A percentile compares a stretch with the other conserved stretches of the same genome.
Evolutionary conservation across 1,284 basidiomycete species (phyloP).

Genomic region (Peniophora sp.): DNA sequence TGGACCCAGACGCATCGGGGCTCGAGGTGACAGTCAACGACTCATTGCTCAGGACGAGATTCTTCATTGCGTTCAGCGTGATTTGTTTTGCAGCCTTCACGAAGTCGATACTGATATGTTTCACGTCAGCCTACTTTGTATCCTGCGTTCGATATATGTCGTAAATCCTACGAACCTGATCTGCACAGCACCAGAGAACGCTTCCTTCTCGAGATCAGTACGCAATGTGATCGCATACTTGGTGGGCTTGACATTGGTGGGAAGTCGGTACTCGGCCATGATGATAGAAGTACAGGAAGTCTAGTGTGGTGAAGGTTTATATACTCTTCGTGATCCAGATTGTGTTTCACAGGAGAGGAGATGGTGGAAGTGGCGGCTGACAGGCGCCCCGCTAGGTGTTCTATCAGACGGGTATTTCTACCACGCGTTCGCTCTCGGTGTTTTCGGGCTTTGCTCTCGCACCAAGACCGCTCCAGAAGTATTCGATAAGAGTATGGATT

Average conservation of each 20-base stretch:
- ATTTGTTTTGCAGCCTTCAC: constrained; percentile 58
- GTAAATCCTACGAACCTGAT: constrained; percentile 43
- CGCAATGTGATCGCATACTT: constrained; percentile 84
- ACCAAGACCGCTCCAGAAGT: no score
- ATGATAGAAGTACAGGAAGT: no score
- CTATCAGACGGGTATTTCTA: no score
- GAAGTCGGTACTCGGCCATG: constrained; percentile 60
- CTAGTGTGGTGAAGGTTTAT: no score
- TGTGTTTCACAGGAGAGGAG: no score
- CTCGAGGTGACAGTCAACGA: constrained; percentile 44
- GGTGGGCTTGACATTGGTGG: constrained; percentile 62
- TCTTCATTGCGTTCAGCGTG: constrained; percentile 60
- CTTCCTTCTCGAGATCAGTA: constrained; percentile 72
- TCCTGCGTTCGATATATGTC: not conserved
- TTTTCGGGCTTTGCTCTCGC: no score
- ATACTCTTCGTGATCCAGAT: no score
- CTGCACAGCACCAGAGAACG: constrained; percentile 74
- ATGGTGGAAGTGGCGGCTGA: no score
- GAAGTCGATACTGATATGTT: constrained; percentile 54
- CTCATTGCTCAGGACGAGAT: constrained; percentile 58
- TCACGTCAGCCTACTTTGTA: not conserved
- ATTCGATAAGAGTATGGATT: no score
- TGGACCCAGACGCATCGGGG: constrained; percentile 45
- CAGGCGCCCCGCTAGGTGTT: no score
- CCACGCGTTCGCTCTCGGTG: no score